phyloP scores from a whole-genome alignment of 805 yeast species.

The Spathaspora arborariae region DNA sequence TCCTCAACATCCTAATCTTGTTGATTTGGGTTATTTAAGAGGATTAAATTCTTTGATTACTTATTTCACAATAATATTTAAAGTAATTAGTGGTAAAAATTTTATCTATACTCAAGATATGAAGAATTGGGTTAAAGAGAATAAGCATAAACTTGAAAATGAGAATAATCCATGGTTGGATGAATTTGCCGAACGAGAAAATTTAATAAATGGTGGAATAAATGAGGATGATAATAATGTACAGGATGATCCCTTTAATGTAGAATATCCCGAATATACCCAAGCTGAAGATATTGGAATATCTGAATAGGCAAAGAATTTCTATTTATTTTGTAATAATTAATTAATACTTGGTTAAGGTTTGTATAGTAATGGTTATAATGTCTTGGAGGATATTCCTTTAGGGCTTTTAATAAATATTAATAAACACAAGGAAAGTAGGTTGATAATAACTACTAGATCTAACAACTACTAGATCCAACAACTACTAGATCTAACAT shows the following conservation, averaged over 20 bases:
- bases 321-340: background rate
- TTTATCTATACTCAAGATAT: constrained; percentile 8
- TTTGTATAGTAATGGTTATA: background rate
- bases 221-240: constrained; percentile 3
- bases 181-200: constrained; percentile 14
- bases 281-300: constrained; percentile 21
- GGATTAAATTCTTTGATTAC: constrained; percentile 73
- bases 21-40: constrained; percentile 81
- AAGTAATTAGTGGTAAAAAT: constrained; percentile 20
- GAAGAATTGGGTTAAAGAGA: constrained; percentile 7
- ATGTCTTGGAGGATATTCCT: background rate
- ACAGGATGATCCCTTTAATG: constrained; percentile 19
- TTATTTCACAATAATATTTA: constrained; percentile 62
- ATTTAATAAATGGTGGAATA: constrained; percentile 7
- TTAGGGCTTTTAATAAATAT: background rate
- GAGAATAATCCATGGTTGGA: constrained; percentile 18
- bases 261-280: constrained; percentile 16
- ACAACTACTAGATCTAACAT: too few relatives aligned
- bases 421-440: background rate
- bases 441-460: too few relatives aligned
- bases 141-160: constrained; percentile 7
- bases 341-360: background rate
- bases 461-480: too few relatives aligned
- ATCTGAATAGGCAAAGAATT: constrained; percentile 13
- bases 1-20: constrained; percentile 57